A percentile compares a stretch with the other conserved stretches of the same genome.
These are phyloP conservation scores for Ophiobolus disseminans DNA, from an alignment of 2,329 filamentous ascomycete genomes.

Conservation along the genomic window DNA sequence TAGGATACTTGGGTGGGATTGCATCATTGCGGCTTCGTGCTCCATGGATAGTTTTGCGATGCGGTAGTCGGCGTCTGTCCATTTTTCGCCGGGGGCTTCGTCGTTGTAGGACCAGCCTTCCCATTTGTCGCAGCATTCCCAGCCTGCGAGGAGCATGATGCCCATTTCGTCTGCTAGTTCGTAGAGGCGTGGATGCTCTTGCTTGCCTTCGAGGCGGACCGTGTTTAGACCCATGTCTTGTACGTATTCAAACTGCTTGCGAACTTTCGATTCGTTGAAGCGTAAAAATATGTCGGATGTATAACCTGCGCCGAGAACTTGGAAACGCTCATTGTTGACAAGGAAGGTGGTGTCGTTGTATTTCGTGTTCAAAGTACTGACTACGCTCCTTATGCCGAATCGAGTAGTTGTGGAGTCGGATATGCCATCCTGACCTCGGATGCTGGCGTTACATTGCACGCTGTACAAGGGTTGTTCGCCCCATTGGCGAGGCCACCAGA, in stretches of 20 bases:
- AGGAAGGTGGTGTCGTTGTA: conserved; percentile 63
- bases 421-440: conserved; percentile 13
- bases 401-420: conserved; percentile 48
- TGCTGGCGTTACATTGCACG: conserved; percentile 37
- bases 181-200: conserved; percentile 68
- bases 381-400: conserved; percentile 65
- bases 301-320: conserved; percentile 68
- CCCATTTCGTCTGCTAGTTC: conserved; percentile 65
- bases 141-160: conserved; percentile 68
- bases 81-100: conserved; percentile 56
- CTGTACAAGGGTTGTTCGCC: conserved; percentile 63
- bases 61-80: conserved; percentile 62
- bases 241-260: conserved; percentile 59
- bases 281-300: conserved; percentile 68
- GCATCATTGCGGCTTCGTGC: conserved; percentile 67
- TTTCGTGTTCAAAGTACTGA: conserved; percentile 55
- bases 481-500: conserved; percentile 71
- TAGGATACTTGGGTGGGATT: conserved; percentile 65
- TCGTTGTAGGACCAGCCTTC: conserved; percentile 69
- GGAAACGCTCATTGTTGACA: conserved; percentile 65
- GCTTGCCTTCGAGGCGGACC: conserved; percentile 68
- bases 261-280: conserved; percentile 59
- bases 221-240: conserved; percentile 70
- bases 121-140: conserved; percentile 75
- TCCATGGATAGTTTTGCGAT: conserved; percentile 63